Percentiles rank a stretch among this genome's conserved stretches.
These are phyloP conservation scores for Tolypocladium pustulatum DNA, from an alignment of 2,329 filamentous ascomycete genomes.

Conservation along the genomic window DNA sequence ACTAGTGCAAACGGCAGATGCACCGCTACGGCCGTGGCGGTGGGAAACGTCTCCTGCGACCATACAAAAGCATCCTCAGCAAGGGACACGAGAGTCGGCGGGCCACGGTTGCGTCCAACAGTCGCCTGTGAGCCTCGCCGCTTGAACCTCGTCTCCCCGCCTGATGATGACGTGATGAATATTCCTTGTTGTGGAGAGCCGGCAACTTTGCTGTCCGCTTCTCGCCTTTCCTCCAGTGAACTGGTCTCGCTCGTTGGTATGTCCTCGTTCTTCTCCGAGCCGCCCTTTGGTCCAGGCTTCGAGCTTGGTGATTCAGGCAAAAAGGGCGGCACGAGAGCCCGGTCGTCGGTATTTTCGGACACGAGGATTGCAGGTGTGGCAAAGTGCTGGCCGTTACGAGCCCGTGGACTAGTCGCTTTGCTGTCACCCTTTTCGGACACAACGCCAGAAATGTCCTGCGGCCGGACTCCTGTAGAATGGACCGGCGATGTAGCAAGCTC, in stretches of 20 bases:
- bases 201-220: not conserved
- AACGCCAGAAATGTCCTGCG: not conserved
- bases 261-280: not conserved
- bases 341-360: constrained; percentile 7
- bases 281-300: not conserved
- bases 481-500: not conserved
- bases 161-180: not conserved
- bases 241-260: constrained; percentile 2
- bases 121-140: not conserved
- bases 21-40: constrained; percentile 50
- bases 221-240: constrained; percentile 5
- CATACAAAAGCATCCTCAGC: constrained; percentile 37
- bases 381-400: not conserved
- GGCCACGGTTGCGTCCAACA: constrained; percentile 3
- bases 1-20: constrained; percentile 59
- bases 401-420: not conserved
- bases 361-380: constrained; percentile 8
- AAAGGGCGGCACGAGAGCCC: constrained; percentile 1
- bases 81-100: constrained; percentile 42
- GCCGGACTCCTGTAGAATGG: not conserved
- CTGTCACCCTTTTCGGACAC: not conserved
- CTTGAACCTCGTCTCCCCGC: not conserved
- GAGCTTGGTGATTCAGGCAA: constrained; percentile 2
- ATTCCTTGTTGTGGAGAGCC: not conserved
- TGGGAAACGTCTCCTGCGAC: constrained; percentile 62